phyloP scores from a whole-genome alignment of 345 rosid genomes.

The Adansonia digitata region DNA sequence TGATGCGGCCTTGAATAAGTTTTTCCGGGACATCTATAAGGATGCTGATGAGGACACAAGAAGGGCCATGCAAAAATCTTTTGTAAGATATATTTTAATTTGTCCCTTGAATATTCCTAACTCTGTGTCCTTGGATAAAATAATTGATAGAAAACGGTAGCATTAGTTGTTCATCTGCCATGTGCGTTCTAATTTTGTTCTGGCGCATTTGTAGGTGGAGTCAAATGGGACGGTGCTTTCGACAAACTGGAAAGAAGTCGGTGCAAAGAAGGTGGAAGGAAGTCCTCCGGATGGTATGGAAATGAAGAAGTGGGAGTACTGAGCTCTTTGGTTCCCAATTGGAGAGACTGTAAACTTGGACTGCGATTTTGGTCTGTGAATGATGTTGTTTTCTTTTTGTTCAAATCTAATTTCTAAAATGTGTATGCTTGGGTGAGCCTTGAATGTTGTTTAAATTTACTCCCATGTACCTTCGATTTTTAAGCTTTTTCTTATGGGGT shows the following conservation, averaged over 20 bases:
- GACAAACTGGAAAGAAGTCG: constrained; percentile 95
- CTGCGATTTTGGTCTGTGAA: constrained; percentile 15
- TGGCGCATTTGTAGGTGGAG: constrained; percentile 49
- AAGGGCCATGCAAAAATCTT: constrained; percentile 93
- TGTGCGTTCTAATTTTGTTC: constrained; percentile 4
- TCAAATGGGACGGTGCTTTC: constrained; percentile 93
- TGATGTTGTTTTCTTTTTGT: not conserved
- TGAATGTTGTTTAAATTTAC: not conserved
- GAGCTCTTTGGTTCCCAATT: not conserved
- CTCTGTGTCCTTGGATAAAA: not conserved
- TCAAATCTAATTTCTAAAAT: not conserved
- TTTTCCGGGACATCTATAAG: constrained; percentile 74
- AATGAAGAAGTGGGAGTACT: constrained; percentile 81
- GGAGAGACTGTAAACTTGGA: constrained; percentile 11
- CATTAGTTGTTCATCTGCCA: not conserved
- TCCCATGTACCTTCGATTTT: not conserved
- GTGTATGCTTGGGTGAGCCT: not conserved
- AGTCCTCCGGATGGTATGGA: constrained; percentile 97
- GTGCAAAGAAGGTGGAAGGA: constrained; percentile 79
- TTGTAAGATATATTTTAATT: constrained; percentile 48
- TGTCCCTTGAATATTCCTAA: not conserved
- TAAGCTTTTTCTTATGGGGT: not conserved
- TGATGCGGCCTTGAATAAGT: constrained; percentile 92
- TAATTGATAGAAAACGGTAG: not conserved
- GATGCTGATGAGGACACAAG: constrained; percentile 83